Evolutionary conservation across 2,329 filamentous ascomycete genomes (phyloP).

Genomic region (Pseudogymnoascus sp.): DNA sequence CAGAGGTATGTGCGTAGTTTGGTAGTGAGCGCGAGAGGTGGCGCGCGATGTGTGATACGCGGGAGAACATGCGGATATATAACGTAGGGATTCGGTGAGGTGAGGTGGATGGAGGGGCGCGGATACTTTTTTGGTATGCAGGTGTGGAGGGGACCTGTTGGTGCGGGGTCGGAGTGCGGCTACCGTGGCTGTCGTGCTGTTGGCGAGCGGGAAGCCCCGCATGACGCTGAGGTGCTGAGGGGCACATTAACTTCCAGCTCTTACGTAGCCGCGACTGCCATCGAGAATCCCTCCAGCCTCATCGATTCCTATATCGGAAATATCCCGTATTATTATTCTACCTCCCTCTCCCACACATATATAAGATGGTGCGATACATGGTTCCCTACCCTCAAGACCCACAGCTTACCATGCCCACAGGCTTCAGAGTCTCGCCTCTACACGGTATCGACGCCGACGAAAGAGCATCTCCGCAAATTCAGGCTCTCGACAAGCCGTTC

Average conservation of each 20-base stretch:
- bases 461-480: conserved; percentile 87
- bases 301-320: not conserved
- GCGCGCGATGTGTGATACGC: conserved; percentile 65
- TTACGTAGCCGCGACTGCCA: not conserved
- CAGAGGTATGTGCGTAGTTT: conserved; percentile 43
- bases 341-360: not conserved
- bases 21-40: conserved; percentile 60
- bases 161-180: not conserved
- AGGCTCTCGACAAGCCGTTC: conserved; percentile 82
- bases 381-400: not conserved
- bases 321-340: not conserved
- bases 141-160: not conserved
- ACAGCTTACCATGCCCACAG: conserved; percentile 13
- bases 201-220: not conserved
- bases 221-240: conserved; percentile 2
- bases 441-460: conserved; percentile 85
- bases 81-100: not conserved
- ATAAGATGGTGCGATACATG: not conserved
- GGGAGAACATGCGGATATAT: conserved; percentile 58
- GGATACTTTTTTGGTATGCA: not conserved
- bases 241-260: not conserved
- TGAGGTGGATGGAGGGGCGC: not conserved
- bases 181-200: not conserved
- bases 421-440: conserved; percentile 80
- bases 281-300: not conserved